Percentiles rank a stretch among this genome's conserved stretches.
Conservation (phyloP, 371 early-diverging fungal genomes). For the Apophysomyces ossiformis region DNA sequence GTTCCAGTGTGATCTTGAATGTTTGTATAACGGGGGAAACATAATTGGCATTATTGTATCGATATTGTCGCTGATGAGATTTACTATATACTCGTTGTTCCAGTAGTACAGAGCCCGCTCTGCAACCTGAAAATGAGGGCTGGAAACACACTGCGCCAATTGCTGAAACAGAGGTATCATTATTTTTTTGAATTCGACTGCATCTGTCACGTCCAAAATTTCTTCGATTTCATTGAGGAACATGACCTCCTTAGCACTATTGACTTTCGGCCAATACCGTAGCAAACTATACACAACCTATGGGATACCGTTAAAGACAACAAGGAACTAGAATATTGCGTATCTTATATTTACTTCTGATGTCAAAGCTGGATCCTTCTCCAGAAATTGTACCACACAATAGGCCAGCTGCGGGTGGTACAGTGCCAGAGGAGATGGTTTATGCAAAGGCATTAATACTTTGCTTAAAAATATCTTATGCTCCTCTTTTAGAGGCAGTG, state of each 20-base stretch:
- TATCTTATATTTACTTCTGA: slow-evolving; percentile 63
- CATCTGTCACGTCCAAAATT: slow-evolving; percentile 92
- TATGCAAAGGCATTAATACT: slow-evolving; percentile 94
- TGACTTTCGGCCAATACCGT: slow-evolving; percentile 97
- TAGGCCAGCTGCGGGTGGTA: slow-evolving; percentile 97
- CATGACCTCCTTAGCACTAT: slow-evolving; percentile 98
- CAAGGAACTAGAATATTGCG: neutral
- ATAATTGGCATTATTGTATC: slow-evolving; percentile 89
- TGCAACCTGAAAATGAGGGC: slow-evolving; percentile 96
- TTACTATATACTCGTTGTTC: slow-evolving; percentile 97
- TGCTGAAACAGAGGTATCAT: slow-evolving; percentile 90
- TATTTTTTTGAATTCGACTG: slow-evolving; percentile 83
- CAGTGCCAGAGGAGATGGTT: slow-evolving; percentile 83
- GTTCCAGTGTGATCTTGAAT: slow-evolving; percentile 97
- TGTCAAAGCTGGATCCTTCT: slow-evolving; percentile 93
- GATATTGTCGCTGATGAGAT: slow-evolving; percentile 90
- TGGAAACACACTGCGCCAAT: slow-evolving; percentile 88
- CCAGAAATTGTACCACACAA: slow-evolving; percentile 97
- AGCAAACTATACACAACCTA: slow-evolving; percentile 86
- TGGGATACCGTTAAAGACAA: neutral
- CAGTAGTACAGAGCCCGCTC: slow-evolving; percentile 96
- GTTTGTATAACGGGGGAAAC: slow-evolving; percentile 87
- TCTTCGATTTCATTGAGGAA: slow-evolving; percentile 96
- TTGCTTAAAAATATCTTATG: slow-evolving; percentile 92
- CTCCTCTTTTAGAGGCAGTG: slow-evolving; percentile 95